Conservation (phyloP, 139 green algal genomes). For the Cymbomonas tetramitiformis region DNA sequence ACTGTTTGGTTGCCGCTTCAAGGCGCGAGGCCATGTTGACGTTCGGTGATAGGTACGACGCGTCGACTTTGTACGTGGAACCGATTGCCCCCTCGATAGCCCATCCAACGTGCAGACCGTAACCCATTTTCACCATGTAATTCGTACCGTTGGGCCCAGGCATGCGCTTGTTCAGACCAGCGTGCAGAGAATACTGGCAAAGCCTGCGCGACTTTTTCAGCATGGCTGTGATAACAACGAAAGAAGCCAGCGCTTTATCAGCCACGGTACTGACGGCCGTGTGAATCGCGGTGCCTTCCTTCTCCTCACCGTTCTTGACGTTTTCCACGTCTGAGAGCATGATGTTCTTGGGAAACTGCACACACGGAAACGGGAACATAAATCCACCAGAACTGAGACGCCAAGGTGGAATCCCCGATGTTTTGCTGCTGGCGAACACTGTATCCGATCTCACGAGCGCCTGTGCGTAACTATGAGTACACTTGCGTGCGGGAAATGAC, state of each 20-base stretch:
- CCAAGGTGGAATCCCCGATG: too few species aligned
- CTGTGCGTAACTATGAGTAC: too few species aligned
- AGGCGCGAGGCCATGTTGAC: slow-evolving; percentile 91
- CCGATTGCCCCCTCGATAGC: slow-evolving; percentile 88
- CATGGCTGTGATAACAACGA: slow-evolving; percentile 67
- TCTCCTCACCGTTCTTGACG: too few species aligned
- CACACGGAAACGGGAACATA: too few species aligned
- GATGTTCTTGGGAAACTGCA: slow-evolving; percentile 32
- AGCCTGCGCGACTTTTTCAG: slow-evolving; percentile 44
- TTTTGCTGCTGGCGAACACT: too few species aligned
- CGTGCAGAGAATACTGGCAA: slow-evolving; percentile 22
- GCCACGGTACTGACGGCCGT: too few species aligned
- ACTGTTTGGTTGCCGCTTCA: slow-evolving; percentile 74
- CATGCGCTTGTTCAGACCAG: slow-evolving; percentile 57
- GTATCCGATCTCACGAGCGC: too few species aligned
- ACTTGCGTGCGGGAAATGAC: too few species aligned
- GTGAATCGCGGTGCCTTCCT: too few species aligned
- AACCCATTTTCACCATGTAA: slow-evolving; percentile 72
- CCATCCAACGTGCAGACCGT: slow-evolving; percentile 84
- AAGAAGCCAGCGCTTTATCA: slow-evolving; percentile 72
- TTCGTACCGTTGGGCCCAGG: too few species aligned
- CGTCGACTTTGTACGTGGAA: slow-evolving; percentile 88
- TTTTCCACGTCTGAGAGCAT: too few species aligned
- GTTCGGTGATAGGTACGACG: slow-evolving; percentile 84
- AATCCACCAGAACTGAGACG: too few species aligned